Evolutionary conservation across 148 eudicot genomes (phyloP).

Genomic region (Rhododendron griersonianum): DNA sequence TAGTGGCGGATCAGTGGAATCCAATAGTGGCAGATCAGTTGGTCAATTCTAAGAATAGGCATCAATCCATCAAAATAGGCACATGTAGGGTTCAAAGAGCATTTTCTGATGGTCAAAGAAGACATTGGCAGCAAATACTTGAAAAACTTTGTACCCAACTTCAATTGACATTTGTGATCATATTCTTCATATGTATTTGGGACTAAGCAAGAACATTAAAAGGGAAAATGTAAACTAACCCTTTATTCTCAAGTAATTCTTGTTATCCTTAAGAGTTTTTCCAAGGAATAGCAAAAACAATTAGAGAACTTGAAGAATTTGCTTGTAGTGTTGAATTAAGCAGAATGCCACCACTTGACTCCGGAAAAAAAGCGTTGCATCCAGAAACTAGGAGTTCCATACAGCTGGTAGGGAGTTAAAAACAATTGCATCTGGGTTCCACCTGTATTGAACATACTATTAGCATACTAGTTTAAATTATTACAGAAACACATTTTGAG

Average conservation of each 20-base stretch:
- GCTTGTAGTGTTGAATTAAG: constrained; percentile 46
- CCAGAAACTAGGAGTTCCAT: constrained; percentile 96
- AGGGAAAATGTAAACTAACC: constrained; percentile 19
- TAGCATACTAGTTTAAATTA: not conserved
- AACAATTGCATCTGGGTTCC: constrained; percentile 91
- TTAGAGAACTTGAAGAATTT: constrained; percentile 38
- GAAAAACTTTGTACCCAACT: too few species aligned
- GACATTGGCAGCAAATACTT: not conserved
- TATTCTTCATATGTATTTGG: not conserved
- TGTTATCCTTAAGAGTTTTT: constrained; percentile 28
- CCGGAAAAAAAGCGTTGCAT: constrained; percentile 74
- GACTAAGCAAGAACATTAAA: not conserved
- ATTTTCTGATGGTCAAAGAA: not conserved
- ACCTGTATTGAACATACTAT: constrained; percentile 33
- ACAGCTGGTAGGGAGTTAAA: constrained; percentile 60
- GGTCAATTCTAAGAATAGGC: not conserved
- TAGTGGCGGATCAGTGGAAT: too few species aligned
- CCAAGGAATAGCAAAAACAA: constrained; percentile 81
- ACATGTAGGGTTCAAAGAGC: not conserved
- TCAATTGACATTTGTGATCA: not conserved
- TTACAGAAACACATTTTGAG: not conserved
- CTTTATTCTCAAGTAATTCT: constrained; percentile 67
- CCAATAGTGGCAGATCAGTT: not conserved
- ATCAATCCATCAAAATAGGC: not conserved
- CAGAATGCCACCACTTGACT: constrained; percentile 74